Evolutionary conservation across 306 rosid genomes (phyloP), one percentile per base, ranked within the genome.

Genomic region (Quercus rubra): DNA sequence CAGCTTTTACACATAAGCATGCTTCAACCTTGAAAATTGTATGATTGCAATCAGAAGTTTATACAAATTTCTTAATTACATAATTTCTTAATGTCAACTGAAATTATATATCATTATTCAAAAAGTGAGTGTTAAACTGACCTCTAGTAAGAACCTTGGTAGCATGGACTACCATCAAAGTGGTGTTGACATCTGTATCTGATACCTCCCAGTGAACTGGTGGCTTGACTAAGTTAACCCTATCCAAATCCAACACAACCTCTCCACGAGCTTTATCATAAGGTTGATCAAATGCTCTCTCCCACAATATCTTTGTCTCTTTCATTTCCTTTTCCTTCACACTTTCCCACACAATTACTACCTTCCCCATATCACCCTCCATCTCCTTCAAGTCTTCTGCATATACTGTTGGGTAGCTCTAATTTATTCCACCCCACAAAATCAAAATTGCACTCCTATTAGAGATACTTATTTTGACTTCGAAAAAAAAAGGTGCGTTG

Each of bases 211-310:
- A 92, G 77, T 77, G 80, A 78, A 92, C 73, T 0, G 90, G 91
- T 54, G 85, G 70, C 70, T 79, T 77, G 74, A 71, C 55, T 27
- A 86, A 21, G 54, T 17, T 52, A 63, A 41, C 85, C 55, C 79
- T 71, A 21, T 84, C 81, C 75, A 83, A 72, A 64, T 82, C 55
- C 64, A 82, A 76, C 75, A 70, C 75, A 19, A 86, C 74, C 54
- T 81, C 95, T 78, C 95, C 97, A 67, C 99, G 97, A n/a, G 95
- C 97, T 90, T 92, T 92, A 87, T 88, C 97, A 75, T 92, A 94
- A 18, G 99, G 90, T 82, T 88, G 97, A 78, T 91, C 90, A 75
- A 92, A 92, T 27, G 89, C 86, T 64, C 78, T 83, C 64, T 88
- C 97, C 99, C 99, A 92, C 63, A 91, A 86, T 61, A 85, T 88